Evolutionary conservation across 2,329 filamentous ascomycete genomes (phyloP).

Genomic region (Phyllosticta citrichinensis): DNA sequence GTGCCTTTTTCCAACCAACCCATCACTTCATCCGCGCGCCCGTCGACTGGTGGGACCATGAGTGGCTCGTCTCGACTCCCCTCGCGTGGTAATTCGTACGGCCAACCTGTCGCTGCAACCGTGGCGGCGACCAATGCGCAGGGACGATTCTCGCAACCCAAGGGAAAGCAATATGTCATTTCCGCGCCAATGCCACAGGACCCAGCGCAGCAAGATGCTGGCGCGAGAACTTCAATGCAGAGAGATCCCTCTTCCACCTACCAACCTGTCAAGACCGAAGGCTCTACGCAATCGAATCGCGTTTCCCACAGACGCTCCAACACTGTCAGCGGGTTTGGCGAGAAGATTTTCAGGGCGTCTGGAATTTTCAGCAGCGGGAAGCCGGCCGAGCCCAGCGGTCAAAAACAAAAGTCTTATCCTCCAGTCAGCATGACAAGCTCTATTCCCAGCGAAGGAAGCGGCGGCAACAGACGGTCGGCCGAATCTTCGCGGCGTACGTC

Average conservation of each 20-base stretch:
- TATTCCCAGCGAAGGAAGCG: slow-evolving; percentile 48
- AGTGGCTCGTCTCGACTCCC: slow-evolving; percentile 50
- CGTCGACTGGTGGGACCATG: slow-evolving; percentile 73
- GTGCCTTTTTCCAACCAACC: slow-evolving; percentile 30
- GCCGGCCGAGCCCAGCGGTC: slow-evolving; percentile 34
- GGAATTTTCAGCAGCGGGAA: slow-evolving; percentile 53
- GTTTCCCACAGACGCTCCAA: slow-evolving; percentile 57
- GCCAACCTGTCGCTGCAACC: slow-evolving; percentile 76
- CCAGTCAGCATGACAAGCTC: slow-evolving; percentile 82
- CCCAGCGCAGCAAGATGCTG: slow-evolving; percentile 34
- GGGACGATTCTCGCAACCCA: slow-evolving; percentile 74
- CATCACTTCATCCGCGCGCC: slow-evolving; percentile 45
- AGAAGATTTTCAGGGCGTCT: slow-evolving; percentile 75
- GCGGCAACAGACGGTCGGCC: slow-evolving; percentile 38
- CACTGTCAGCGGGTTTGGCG: slow-evolving; percentile 52
- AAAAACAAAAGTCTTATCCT: slow-evolving; percentile 65
- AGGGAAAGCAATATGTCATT: slow-evolving; percentile 60
- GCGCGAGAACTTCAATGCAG: slow-evolving; percentile 50
- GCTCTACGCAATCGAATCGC: slow-evolving; percentile 38
- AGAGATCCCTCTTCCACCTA: slow-evolving; percentile 43
- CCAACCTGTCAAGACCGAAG: slow-evolving; percentile 41
- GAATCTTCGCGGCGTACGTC: slow-evolving; percentile 40
- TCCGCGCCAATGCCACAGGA: slow-evolving; percentile 55
- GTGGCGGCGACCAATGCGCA: slow-evolving; percentile 83
- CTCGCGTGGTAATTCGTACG: slow-evolving; percentile 67